Evolutionary conservation across 148 eudicot species (phyloP).

Genomic region (Amaranthus palmeri): DNA sequence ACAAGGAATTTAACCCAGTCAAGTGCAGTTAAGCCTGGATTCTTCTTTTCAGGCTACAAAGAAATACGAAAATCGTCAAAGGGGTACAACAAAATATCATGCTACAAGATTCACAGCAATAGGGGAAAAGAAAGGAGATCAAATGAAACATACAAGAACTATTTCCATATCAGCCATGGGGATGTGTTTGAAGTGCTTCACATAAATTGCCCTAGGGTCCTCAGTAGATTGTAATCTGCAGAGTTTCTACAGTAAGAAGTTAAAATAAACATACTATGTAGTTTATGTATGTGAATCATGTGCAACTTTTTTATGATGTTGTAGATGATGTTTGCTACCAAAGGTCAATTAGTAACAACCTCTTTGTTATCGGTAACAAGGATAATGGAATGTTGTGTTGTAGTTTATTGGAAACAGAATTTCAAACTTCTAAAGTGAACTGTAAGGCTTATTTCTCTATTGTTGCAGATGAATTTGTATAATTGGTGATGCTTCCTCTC

Average conservation of each 20-base stretch:
- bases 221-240: constrained; percentile 22
- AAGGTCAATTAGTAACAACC: too few relatives aligned
- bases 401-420: background rate
- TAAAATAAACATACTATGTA: constrained; percentile 5
- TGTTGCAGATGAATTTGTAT: background rate
- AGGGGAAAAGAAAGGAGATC: background rate
- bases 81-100: background rate
- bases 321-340: too few relatives aligned
- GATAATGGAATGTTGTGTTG: too few relatives aligned
- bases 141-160: constrained; percentile 50
- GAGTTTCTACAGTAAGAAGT: constrained; percentile 25
- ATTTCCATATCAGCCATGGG: constrained; percentile 99
- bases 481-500: too few relatives aligned
- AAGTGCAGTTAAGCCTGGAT: constrained; percentile 78
- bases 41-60: constrained; percentile 81
- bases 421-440: background rate
- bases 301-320: too few relatives aligned
- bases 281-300: background rate
- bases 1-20: constrained; percentile 82
- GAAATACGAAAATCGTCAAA: background rate
- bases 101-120: background rate
- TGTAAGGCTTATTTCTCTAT: background rate
- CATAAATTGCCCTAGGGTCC: constrained; percentile 52
- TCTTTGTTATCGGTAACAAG: too few relatives aligned
- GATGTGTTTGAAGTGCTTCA: constrained; percentile 88